Evolutionary conservation across 139 green algal species (phyloP), one percentile per base, ranked within the genome.

Genomic region (Tetradesmus lagerheimii): DNA sequence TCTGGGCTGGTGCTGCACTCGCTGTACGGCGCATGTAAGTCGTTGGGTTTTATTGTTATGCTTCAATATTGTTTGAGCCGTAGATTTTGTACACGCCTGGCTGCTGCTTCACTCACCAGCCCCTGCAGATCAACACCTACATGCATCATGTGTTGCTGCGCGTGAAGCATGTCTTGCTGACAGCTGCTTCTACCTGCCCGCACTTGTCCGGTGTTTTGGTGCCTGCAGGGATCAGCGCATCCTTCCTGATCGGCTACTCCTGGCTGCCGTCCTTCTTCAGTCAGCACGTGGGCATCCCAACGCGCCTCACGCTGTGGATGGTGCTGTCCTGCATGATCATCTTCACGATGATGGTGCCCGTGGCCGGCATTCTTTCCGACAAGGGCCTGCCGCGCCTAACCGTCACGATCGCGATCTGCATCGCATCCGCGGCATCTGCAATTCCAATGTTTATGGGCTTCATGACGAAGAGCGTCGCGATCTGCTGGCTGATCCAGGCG

Each of bases 191-290:
- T 79, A 16, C 25, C 66, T 77, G 66, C 66, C 27, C 6, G 5
- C 43, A 4, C 47, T 14, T 62, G 57, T 31, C n/a, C n/a, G n/a
- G n/a, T n/a, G n/a, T n/a, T n/a, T n/a, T 31, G 57, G 20, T 71
- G 23, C 57, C 25, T 83, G 85, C 85, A 89, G 85, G 82, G 85
- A 83, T 89, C 41, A 71, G 67, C n/a, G 85, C 85, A 5, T 81
- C 85, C 29, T 89, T 89, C 85, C 67, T 83, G 11, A 82, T 89
- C 9, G 85, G 85, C 67, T 89, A 89, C 85, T 89, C 85, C 85
- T 89, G 85, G 85, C 39, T 89, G 67, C 85, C 85, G 2, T 71
- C 37, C 41, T 89, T 89, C 85, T 47, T 89, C 9, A 43, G 38
- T 2, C 18, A 78, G 29, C 66, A 89, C 23, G 38, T 35, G 29